These are phyloP conservation scores for Marasmius sp. DNA, from an alignment of 1,284 basidiomycete species.

Conservation along the genomic window DNA sequence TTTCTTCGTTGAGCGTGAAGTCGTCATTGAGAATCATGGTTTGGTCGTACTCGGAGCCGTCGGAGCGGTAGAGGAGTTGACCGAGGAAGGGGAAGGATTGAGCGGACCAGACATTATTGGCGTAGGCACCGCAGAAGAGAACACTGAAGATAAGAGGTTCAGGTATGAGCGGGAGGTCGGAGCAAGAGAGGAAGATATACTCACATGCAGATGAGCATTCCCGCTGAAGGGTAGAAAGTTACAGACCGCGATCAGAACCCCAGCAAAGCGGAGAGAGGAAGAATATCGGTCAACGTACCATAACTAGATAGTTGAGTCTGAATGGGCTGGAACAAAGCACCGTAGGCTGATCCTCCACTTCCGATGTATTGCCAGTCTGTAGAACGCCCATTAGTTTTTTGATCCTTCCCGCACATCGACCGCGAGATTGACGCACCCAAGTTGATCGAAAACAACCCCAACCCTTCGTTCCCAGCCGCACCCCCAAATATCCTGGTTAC, in stretches of 20 bases:
- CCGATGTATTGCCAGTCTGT: slow-evolving; percentile 58
- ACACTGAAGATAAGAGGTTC: slow-evolving; percentile 16
- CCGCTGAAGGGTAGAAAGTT: slow-evolving; percentile 24
- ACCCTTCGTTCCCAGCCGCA: slow-evolving; percentile 42
- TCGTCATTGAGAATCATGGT: slow-evolving; percentile 32
- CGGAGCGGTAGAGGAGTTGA: slow-evolving; percentile 34
- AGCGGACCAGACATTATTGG: slow-evolving; percentile 40
- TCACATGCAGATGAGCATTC: slow-evolving; percentile 41
- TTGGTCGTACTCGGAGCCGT: slow-evolving; percentile 34
- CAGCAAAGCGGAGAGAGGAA: background rate
- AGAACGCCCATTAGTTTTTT: background rate
- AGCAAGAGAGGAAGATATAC: slow-evolving; percentile 10
- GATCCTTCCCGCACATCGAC: background rate
- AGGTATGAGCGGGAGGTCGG: background rate
- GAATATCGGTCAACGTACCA: background rate
- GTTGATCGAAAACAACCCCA: slow-evolving; percentile 38
- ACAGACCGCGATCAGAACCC: background rate
- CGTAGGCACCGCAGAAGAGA: slow-evolving; percentile 33
- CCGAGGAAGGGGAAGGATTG: slow-evolving; percentile 51
- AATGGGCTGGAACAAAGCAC: slow-evolving; percentile 45
- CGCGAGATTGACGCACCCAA: slow-evolving; percentile 21
- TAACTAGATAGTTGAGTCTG: slow-evolving; percentile 36
- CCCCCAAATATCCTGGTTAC: slow-evolving; percentile 59
- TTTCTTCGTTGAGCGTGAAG: slow-evolving; percentile 41
- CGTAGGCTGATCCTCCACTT: slow-evolving; percentile 37